Evolutionary conservation across 2,329 filamentous ascomycete species (phyloP).

Genomic region (Hypoxylon sp.): DNA sequence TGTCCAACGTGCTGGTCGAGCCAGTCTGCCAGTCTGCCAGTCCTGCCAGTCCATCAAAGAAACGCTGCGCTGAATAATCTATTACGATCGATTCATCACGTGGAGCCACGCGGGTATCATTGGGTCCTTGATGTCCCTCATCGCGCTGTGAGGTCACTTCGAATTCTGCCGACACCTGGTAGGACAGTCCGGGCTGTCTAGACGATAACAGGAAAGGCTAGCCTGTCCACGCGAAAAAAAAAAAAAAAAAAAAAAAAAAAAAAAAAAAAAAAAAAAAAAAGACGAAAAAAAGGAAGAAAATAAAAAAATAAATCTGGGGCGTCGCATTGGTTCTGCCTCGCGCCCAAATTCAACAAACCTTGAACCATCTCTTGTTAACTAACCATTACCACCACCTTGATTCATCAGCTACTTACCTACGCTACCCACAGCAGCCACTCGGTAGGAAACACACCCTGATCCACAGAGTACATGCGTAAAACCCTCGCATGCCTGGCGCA

Average conservation of each 20-base stretch:
- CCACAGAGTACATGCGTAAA: constrained; percentile 9
- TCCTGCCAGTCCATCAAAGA: not conserved
- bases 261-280: too few relatives aligned
- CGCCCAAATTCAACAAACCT: constrained; percentile 20
- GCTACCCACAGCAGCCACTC: constrained; percentile 19
- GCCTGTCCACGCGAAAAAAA: too few relatives aligned
- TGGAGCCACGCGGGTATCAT: constrained; percentile 31
- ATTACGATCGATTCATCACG: constrained; percentile 34
- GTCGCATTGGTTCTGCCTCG: constrained; percentile 22
- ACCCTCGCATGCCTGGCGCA: not conserved
- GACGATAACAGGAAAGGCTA: constrained; percentile 27
- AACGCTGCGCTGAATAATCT: constrained; percentile 30
- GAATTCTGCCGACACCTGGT: constrained; percentile 31
- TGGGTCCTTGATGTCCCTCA: constrained; percentile 23
- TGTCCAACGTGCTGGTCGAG: not conserved
- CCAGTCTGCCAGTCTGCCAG: too few relatives aligned
- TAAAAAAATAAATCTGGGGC: constrained; percentile 24
- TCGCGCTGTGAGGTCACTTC: constrained; percentile 31
- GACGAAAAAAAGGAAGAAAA: too few relatives aligned
- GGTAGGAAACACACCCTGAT: constrained; percentile 19
- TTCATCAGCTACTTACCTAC: constrained; percentile 30
- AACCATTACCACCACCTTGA: constrained; percentile 26
- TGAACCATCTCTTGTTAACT: constrained; percentile 18
- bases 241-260: too few relatives aligned
- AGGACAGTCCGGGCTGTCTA: constrained; percentile 16